These are phyloP conservation scores for Babesia gibsoni DNA, from an alignment of 169 alveolate species.

Conservation along the genomic window DNA sequence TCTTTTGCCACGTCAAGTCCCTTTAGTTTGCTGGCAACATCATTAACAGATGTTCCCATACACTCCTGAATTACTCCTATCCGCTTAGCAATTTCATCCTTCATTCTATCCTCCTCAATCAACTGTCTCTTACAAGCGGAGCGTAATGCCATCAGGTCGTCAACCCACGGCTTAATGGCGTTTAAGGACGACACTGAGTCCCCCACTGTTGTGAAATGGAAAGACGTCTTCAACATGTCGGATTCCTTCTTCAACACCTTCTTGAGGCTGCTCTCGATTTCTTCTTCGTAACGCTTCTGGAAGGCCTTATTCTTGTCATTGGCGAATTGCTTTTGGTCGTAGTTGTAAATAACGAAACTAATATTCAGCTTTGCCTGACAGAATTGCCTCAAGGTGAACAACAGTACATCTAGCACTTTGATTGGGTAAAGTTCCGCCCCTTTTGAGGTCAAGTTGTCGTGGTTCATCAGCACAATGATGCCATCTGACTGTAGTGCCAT, in stretches of 20 bases:
- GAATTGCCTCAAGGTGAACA: neutral
- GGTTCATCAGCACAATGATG: slow-evolving; percentile 37
- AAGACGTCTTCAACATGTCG: neutral
- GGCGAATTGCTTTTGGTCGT: neutral
- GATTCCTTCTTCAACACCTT: neutral
- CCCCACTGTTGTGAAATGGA: neutral
- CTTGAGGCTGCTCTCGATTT: neutral
- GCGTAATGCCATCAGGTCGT: neutral
- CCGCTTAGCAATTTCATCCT: neutral
- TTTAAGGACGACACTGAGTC: neutral
- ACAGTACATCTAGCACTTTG: neutral
- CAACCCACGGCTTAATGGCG: neutral
- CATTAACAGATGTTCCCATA: slow-evolving; percentile 1
- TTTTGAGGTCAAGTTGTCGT: neutral
- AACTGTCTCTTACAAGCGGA: neutral
- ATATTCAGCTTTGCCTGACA: slow-evolving; percentile 12
- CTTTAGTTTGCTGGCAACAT: slow-evolving; percentile 10
- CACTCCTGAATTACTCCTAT: neutral
- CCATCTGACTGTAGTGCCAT: slow-evolving; percentile 26
- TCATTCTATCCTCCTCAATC: neutral
- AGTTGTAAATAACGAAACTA: slow-evolving; percentile 25
- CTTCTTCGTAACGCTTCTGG: slow-evolving; percentile 22
- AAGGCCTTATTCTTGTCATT: neutral
- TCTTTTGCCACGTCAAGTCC: neutral
- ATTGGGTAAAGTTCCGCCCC: slow-evolving; percentile 8